A percentile compares a stretch with the other conserved stretches of the same genome.
Evolutionary conservation across 495 filamentous ascomycete genomes (phyloP).

Genomic region (Aspergillus wentii): DNA sequence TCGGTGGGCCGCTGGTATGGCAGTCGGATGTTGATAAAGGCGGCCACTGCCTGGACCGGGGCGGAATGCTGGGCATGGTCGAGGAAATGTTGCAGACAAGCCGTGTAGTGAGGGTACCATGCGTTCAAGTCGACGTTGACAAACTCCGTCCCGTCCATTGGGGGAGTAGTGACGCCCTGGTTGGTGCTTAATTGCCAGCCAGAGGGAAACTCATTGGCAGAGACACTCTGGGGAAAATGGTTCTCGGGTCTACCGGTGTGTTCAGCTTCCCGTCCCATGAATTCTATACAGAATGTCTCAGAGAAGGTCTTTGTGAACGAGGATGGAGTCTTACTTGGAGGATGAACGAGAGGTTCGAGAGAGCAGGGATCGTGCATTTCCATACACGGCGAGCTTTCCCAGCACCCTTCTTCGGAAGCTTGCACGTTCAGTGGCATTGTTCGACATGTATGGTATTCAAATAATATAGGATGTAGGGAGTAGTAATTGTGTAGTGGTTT

Average conservation of each 20-base stretch:
- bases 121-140: constrained; percentile 65
- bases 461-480: no score
- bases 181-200: not conserved
- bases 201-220: constrained; percentile 6
- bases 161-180: constrained; percentile 7
- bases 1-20: constrained; percentile 31
- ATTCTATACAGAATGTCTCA: constrained; percentile 20
- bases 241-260: constrained; percentile 9
- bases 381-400: constrained; percentile 31
- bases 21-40: constrained; percentile 78
- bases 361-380: constrained; percentile 27
- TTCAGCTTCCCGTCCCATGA: constrained; percentile 21
- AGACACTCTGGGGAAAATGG: not conserved
- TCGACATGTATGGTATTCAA: constrained; percentile 19
- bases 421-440: constrained; percentile 33
- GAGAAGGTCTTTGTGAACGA: constrained; percentile 14
- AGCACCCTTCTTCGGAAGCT: constrained; percentile 32
- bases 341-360: constrained; percentile 20
- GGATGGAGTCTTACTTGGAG: constrained; percentile 24
- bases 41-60: constrained; percentile 80
- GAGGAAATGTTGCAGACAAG: constrained; percentile 82
- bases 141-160: constrained; percentile 22
- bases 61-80: constrained; percentile 75
- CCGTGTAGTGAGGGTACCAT: constrained; percentile 86
- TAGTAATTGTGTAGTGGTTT: no score